These are phyloP conservation scores for Takashimella tepidaria DNA, from an alignment of 1,284 basidiomycete species.

Conservation along the genomic window DNA sequence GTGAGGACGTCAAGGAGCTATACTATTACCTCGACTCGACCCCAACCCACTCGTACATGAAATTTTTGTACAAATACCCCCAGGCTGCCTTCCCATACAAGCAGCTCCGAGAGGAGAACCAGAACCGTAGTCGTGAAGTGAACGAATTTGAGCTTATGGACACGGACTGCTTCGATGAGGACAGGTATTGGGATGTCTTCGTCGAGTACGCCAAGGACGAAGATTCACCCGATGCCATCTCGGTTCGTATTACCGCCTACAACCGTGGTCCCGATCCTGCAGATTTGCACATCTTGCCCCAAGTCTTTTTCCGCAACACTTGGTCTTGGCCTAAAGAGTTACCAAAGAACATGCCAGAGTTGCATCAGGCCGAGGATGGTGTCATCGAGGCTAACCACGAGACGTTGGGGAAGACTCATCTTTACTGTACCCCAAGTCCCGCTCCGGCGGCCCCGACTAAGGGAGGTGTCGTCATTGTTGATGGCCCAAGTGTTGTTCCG, in stretches of 20 bases:
- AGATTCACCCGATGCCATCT: constrained; percentile 79
- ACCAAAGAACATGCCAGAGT: constrained; percentile 64
- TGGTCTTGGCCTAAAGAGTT: constrained; percentile 91
- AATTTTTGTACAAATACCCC: constrained; percentile 97
- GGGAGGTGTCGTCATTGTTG: constrained; percentile 57
- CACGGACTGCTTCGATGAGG: constrained; percentile 84
- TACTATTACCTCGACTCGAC: constrained; percentile 99
- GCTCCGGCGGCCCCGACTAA: constrained; percentile 72
- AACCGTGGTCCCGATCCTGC: constrained; percentile 94
- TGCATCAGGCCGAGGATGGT: constrained; percentile 54
- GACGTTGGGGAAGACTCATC: constrained; percentile 64
- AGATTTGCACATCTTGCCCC: constrained; percentile 90
- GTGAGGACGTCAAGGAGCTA: constrained; percentile 96
- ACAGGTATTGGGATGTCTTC: constrained; percentile 90
- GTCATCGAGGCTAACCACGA: constrained; percentile 71
- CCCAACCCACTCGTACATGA: constrained; percentile 99
- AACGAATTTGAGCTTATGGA: constrained; percentile 91
- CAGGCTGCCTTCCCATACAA: constrained; percentile 90
- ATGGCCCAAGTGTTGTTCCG: constrained; percentile 64
- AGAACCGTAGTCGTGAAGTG: constrained; percentile 75
- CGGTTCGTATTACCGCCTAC: constrained; percentile 91
- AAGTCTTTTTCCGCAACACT: constrained; percentile 94
- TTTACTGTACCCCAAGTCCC: constrained; percentile 88
- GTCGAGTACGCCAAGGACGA: constrained; percentile 92
- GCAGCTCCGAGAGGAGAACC: constrained; percentile 79